Conservation (phyloP, 768 basidiomycete species). For the Hygrophorus russula region DNA sequence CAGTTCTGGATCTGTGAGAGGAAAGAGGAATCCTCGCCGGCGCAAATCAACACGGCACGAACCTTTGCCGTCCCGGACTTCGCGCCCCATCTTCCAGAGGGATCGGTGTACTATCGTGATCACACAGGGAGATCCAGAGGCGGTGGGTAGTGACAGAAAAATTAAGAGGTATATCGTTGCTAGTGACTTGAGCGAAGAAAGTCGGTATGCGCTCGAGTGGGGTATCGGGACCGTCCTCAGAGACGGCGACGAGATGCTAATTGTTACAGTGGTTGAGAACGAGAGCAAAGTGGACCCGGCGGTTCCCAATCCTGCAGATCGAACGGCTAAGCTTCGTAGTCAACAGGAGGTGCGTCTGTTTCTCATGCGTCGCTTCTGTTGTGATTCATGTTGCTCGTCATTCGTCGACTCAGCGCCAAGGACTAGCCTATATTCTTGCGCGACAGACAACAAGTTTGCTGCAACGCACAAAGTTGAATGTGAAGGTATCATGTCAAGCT, state of each 20-base stretch:
- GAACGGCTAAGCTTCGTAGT: constrained; percentile 66
- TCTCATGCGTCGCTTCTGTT: background rate
- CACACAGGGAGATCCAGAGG: constrained; percentile 73
- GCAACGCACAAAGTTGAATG: constrained; percentile 83
- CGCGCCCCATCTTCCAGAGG: constrained; percentile 76
- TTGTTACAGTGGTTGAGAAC: constrained; percentile 88
- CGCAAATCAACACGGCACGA: constrained; percentile 57
- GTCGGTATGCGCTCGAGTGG: constrained; percentile 94
- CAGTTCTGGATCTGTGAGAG: constrained; percentile 21
- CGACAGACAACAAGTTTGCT: constrained; percentile 84
- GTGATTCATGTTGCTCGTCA: constrained; percentile 4
- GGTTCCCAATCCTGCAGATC: constrained; percentile 63
- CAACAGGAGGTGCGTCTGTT: constrained; percentile 73
- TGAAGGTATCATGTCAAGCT: constrained; percentile 84
- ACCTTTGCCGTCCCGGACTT: constrained; percentile 51
- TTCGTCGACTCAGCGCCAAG: constrained; percentile 56
- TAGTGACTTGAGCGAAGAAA: constrained; percentile 92
- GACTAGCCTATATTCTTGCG: constrained; percentile 74
- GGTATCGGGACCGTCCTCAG: constrained; percentile 91
- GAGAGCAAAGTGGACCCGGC: constrained; percentile 78
- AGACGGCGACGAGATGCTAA: constrained; percentile 89
- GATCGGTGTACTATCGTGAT: constrained; percentile 88
- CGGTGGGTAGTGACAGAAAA: constrained; percentile 39
- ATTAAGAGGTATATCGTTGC: constrained; percentile 77
- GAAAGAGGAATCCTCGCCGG: constrained; percentile 36